phyloP scores from a whole-genome alignment of 768 basidiomycete genomes.

The Cystobasidium ongulense region DNA sequence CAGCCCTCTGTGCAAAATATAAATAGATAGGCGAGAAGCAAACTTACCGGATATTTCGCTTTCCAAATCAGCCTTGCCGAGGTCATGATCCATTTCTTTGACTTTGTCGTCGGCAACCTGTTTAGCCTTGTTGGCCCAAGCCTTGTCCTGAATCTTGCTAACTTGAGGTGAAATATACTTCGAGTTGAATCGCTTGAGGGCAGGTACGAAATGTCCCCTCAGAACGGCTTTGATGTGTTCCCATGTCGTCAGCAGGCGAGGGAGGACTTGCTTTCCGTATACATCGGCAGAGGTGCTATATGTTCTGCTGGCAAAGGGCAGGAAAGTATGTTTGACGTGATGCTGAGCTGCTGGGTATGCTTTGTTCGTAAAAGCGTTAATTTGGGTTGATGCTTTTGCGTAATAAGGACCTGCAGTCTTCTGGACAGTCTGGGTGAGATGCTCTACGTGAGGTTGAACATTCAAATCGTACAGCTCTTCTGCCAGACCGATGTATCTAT shows the following conservation, averaged over 20 bases:
- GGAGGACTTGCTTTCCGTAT: conserved; percentile 38
- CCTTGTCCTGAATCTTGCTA: conserved; percentile 39
- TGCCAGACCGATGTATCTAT: conserved; percentile 13
- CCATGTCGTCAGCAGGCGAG: conserved; percentile 20
- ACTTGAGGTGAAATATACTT: conserved; percentile 41
- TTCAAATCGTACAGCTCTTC: conserved; percentile 31
- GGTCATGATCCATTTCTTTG: conserved; percentile 33
- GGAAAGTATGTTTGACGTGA: conserved; percentile 32
- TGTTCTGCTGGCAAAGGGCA: conserved; percentile 32
- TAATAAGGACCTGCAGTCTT: background rate
- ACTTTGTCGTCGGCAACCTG: conserved; percentile 33
- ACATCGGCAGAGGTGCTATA: conserved; percentile 32
- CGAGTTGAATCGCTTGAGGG: conserved; percentile 38
- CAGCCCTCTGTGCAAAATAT: background rate
- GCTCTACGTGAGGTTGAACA: conserved; percentile 31
- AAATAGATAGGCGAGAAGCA: background rate
- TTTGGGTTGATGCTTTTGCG: background rate
- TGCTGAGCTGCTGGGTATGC: conserved; percentile 32
- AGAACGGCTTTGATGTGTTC: conserved; percentile 21
- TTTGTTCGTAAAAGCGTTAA: background rate
- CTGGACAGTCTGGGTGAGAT: no score
- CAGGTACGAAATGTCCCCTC: conserved; percentile 31
- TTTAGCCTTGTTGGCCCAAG: conserved; percentile 40
- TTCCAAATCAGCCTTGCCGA: conserved; percentile 20
- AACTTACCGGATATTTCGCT: conserved; percentile 33